Conservation (phyloP, 2,329 filamentous ascomycete genomes). For the Pseudogymnoascus sp. region DNA sequence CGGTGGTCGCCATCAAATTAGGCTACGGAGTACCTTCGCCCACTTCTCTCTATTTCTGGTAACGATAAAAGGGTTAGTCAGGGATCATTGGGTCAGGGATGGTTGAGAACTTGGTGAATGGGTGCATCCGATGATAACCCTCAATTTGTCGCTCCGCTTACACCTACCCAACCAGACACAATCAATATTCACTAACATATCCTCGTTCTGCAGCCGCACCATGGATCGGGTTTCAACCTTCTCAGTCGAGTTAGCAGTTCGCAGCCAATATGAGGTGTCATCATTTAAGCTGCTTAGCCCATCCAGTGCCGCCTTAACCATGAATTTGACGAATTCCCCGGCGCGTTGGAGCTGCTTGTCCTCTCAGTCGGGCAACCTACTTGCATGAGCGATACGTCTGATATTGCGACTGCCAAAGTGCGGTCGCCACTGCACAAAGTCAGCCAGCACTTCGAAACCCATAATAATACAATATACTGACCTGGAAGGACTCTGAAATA, state of each 20-base stretch:
- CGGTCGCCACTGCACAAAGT: background rate
- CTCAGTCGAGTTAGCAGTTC: constrained; percentile 9
- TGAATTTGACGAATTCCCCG: background rate
- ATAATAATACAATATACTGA: too few species aligned
- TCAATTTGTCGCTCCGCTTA: background rate
- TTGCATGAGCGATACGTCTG: constrained; percentile 8
- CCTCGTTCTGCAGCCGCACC: constrained; percentile 9
- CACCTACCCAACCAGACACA: too few species aligned
- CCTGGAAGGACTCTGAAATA: too few species aligned
- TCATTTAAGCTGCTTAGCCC: constrained; percentile 9
- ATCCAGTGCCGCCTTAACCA: constrained; percentile 7
- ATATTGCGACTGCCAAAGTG: constrained; percentile 5
- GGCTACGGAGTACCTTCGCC: background rate
- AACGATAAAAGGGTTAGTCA: background rate
- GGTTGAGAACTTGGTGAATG: background rate
- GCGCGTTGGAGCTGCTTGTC: constrained; percentile 3
- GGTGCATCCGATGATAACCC: background rate
- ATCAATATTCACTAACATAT: too few species aligned
- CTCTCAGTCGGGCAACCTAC: constrained; percentile 9
- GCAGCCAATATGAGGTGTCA: constrained; percentile 8
- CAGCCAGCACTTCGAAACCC: too few species aligned
- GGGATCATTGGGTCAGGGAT: background rate
- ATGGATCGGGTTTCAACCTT: constrained; percentile 10
- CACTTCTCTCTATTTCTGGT: background rate
- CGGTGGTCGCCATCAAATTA: background rate